A percentile compares a stretch with the other conserved stretches of the same genome.
Conservation (phyloP, 1,284 basidiomycete genomes). For the Tylopilus sp. region DNA sequence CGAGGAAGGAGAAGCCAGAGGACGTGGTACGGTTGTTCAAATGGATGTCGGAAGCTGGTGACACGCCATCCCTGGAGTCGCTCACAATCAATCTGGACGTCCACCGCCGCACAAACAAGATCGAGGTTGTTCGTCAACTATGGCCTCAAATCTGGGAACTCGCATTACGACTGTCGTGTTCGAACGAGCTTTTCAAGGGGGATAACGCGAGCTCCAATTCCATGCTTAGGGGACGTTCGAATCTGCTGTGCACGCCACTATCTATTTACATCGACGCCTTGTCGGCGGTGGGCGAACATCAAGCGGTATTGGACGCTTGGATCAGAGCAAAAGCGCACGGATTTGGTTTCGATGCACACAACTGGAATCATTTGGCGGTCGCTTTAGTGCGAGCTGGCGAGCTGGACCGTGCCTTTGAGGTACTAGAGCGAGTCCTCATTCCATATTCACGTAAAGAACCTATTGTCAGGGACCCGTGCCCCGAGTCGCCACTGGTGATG, state of each 20-base stretch:
- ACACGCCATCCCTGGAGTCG: constrained; percentile 56
- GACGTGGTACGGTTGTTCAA: constrained; percentile 62
- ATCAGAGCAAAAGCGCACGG: constrained; percentile 60
- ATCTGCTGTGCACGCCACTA: constrained; percentile 74
- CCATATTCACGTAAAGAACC: constrained; percentile 50
- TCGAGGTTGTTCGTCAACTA: constrained; percentile 56
- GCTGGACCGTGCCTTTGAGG: constrained; percentile 76
- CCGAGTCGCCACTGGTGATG: constrained; percentile 44
- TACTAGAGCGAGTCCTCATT: constrained; percentile 79
- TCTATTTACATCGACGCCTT: constrained; percentile 84
- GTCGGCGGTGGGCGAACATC: constrained; percentile 63
- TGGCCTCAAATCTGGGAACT: constrained; percentile 73
- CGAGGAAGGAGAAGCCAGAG: constrained; percentile 46
- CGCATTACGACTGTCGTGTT: constrained; percentile 43
- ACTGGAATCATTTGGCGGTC: constrained; percentile 87
- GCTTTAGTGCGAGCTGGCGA: constrained; percentile 81
- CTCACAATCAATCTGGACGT: constrained; percentile 74
- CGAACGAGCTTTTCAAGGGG: constrained; percentile 36
- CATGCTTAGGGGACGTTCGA: constrained; percentile 41
- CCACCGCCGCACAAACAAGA: constrained; percentile 63
- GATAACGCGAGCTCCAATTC: constrained; percentile 14
- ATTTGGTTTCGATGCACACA: constrained; percentile 84
- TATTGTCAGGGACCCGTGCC: constrained; percentile 36
- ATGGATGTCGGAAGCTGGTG: constrained; percentile 55
- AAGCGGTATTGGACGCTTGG: constrained; percentile 73